phyloP scores from a whole-genome alignment of 768 basidiomycete species.

The Panaeolus papilionaceus region DNA sequence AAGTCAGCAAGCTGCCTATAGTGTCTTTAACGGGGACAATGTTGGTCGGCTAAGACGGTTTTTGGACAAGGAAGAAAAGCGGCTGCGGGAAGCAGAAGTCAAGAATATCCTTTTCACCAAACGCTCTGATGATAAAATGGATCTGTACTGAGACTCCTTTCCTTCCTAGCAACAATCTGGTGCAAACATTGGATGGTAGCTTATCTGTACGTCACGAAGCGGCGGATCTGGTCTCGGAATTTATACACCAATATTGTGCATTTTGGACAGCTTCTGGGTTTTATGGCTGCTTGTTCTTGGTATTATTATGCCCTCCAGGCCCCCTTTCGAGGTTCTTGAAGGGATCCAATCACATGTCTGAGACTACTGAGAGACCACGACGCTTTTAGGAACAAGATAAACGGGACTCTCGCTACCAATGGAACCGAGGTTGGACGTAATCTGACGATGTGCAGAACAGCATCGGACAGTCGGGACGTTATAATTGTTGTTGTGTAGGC shows the following conservation, averaged over 20 bases:
- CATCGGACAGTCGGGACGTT: conserved; percentile 4
- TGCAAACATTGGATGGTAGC: background rate
- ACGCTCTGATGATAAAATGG: conserved; percentile 68
- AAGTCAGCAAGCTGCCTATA: conserved; percentile 73
- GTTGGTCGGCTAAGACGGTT: conserved; percentile 67
- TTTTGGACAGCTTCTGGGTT: conserved; percentile 6
- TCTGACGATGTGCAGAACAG: background rate
- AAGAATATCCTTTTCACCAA: conserved; percentile 63
- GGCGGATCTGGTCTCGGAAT: conserved; percentile 8
- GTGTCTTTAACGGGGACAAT: conserved; percentile 80
- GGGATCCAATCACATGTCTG: background rate
- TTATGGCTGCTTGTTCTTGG: background rate
- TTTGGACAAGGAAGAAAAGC: conserved; percentile 71
- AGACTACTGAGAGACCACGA: background rate
- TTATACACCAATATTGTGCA: background rate
- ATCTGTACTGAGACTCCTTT: conserved; percentile 53
- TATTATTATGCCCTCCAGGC: background rate
- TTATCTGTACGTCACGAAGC: conserved; percentile 11
- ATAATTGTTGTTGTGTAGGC: background rate
- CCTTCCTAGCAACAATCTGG: background rate
- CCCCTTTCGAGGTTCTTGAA: background rate
- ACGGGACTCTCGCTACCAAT: background rate
- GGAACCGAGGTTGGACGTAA: background rate
- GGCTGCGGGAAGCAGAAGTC: conserved; percentile 63
- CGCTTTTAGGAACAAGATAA: background rate